Conservation (phyloP, 371 early-diverging fungal genomes). For the Mortierella sp. region DNA sequence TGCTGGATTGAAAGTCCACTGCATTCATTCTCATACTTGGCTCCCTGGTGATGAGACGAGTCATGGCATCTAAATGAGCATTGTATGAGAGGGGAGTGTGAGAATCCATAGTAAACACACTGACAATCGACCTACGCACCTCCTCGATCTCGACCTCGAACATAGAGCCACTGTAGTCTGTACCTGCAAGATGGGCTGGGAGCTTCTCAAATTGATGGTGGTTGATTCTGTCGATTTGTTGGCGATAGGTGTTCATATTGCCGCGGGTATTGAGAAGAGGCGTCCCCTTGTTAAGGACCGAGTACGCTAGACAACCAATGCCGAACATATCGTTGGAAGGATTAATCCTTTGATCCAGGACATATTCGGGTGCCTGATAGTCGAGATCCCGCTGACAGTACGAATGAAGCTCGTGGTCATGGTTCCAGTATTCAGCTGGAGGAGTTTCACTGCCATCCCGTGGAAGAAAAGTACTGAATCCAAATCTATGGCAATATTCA, state of each 20-base stretch:
- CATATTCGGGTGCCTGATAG: conserved; percentile 85
- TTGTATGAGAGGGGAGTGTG: background rate
- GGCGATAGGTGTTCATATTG: conserved; percentile 77
- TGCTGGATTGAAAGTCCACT: conserved; percentile 73
- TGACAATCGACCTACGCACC: background rate
- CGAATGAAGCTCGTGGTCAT: conserved; percentile 74
- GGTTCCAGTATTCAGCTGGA: conserved; percentile 62
- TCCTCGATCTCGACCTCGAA: background rate
- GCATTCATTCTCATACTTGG: conserved; percentile 74
- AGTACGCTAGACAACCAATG: conserved; percentile 84
- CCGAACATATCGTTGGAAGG: conserved; percentile 85
- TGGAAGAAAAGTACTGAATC: conserved; percentile 74
- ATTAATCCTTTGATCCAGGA: conserved; percentile 68
- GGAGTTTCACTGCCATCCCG: conserved; percentile 58
- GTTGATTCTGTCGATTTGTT: conserved; percentile 66
- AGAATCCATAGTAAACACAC: background rate
- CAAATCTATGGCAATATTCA: conserved; percentile 61
- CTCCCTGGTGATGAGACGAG: conserved; percentile 65
- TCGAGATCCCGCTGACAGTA: conserved; percentile 80
- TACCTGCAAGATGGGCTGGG: conserved; percentile 70
- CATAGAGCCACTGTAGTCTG: background rate
- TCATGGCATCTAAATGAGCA: conserved; percentile 62
- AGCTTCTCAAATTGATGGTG: conserved; percentile 61
- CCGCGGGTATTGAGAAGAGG: conserved; percentile 76
- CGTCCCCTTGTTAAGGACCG: conserved; percentile 80